Evolutionary conservation across 805 yeast species (phyloP).

Genomic region (Saturnispora hagleri): DNA sequence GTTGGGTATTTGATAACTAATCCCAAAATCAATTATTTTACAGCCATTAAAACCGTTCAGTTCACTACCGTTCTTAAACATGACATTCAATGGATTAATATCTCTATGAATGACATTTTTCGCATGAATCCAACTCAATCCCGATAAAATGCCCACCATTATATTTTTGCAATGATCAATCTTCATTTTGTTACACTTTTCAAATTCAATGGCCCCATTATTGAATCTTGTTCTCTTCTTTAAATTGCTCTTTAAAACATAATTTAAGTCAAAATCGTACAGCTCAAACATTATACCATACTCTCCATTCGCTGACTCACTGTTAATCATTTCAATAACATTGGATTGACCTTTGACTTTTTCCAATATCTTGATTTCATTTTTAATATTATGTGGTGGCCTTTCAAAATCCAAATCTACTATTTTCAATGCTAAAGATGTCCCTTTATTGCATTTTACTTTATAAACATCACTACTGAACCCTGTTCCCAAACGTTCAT

Average conservation of each 20-base stretch:
- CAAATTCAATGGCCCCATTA: slow-evolving; percentile 14
- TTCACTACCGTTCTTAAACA: slow-evolving; percentile 20
- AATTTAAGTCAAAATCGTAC: slow-evolving; percentile 28
- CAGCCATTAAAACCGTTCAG: slow-evolving; percentile 18
- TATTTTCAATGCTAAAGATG: slow-evolving; percentile 37
- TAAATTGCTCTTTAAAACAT: slow-evolving; percentile 27
- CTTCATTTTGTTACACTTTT: slow-evolving; percentile 13
- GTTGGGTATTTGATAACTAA: slow-evolving; percentile 30
- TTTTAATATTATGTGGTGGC: slow-evolving; percentile 45
- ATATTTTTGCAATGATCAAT: slow-evolving; percentile 20
- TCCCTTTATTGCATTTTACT: not conserved
- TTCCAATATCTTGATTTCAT: slow-evolving; percentile 35
- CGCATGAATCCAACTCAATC: slow-evolving; percentile 55
- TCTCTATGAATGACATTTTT: slow-evolving; percentile 64
- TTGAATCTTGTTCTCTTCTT: slow-evolving; percentile 22
- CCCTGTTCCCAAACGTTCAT: slow-evolving; percentile 32
- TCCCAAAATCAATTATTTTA: slow-evolving; percentile 35
- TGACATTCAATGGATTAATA: slow-evolving; percentile 63
- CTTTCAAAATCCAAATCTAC: slow-evolving; percentile 40
- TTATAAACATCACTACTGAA: slow-evolving; percentile 34
- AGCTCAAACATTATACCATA: slow-evolving; percentile 36
- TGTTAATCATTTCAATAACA: slow-evolving; percentile 13
- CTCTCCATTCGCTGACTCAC: slow-evolving; percentile 22
- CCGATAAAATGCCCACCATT: slow-evolving; percentile 32
- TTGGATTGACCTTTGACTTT: slow-evolving; percentile 9